These are phyloP conservation scores for Stagonosporopsis rhizophila DNA, from an alignment of 2,329 filamentous ascomycete species.

Conservation along the genomic window DNA sequence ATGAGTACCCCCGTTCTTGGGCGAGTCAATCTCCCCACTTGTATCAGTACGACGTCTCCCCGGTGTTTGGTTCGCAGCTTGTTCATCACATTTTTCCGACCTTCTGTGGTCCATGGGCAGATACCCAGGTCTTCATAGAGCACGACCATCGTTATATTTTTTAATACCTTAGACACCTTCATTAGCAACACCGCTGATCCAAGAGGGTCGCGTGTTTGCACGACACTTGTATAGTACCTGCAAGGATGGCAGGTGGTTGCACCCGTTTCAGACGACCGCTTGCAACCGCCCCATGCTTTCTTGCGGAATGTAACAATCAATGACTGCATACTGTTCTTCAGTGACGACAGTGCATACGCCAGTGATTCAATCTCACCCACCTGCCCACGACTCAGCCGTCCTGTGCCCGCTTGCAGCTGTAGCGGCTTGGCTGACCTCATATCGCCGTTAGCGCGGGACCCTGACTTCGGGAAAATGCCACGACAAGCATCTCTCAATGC, in stretches of 20 bases:
- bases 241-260: conserved; percentile 4
- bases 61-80: conserved; percentile 14
- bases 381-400: not conserved
- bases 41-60: conserved; percentile 39
- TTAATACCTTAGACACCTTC: conserved; percentile 49
- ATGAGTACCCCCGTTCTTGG: conserved; percentile 38
- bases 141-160: conserved; percentile 46
- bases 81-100: conserved; percentile 18
- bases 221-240: conserved; percentile 48
- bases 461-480: not conserved
- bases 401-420: not conserved
- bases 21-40: conserved; percentile 35
- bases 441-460: not conserved
- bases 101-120: conserved; percentile 28
- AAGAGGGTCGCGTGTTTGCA: conserved; percentile 31
- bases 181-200: conserved; percentile 30
- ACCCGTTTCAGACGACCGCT: conserved; percentile 27
- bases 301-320: conserved; percentile 18
- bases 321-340: conserved; percentile 18
- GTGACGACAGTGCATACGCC: conserved; percentile 15
- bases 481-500: not conserved
- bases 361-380: conserved; percentile 5
- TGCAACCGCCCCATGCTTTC: conserved; percentile 34
- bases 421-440: conserved; percentile 33
- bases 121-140: conserved; percentile 32